Base-by-base conservation (phyloP, 495 filamentous ascomycete genomes). In the Pyrenopolyporus hunteri region DNA sequence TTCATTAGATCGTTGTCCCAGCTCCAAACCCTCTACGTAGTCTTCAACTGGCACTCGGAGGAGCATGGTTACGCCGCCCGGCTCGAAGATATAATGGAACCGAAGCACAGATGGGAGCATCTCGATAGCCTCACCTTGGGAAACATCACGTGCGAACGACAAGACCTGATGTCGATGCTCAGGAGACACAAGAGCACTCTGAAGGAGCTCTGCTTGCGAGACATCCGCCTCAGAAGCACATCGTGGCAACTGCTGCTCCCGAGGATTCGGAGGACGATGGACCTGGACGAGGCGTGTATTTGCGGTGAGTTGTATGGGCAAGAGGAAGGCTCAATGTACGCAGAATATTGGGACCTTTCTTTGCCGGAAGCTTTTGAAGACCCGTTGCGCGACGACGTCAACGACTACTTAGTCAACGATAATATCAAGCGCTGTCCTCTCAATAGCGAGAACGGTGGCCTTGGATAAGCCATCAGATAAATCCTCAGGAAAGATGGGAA, bases 11-110 rank as follows among this genome's bases (percentile, higher is more conserved):
- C 62, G 4, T 31, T 65, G 9, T 7, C 31, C 14, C 43, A 32
- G 4, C 44, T 65, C 11, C 28, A 40, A 37, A 56, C 55, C 11
- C 49, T 65, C 13, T 29, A 39, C 7, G 10, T 65, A 16, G 26
- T 32, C 36, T 60, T 65, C 17, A 25, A 22, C 5, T 52, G 37
- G 45, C 23, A 52, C 20, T 46, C 53, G 19, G 20, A 63, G 1
- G 6, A 52, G 8, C 29, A 52, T 11, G 29, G 39, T 2, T 63
- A 46, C 13, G 4, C 43, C 9, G 45, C 59, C 16, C 48, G 45
- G 11, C 44, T 65, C 7, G 56, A 59, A 7, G 26, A 60, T 32
- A 51, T 65, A 8, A 60, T 59, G n/a, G 56, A 59, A 11, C 56
- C 37, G 20, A 44, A 46, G 22, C 44, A 60, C 23, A 44, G 20